phyloP scores from a whole-genome alignment of 139 green algal genomes.

The Chlorella sp. region DNA sequence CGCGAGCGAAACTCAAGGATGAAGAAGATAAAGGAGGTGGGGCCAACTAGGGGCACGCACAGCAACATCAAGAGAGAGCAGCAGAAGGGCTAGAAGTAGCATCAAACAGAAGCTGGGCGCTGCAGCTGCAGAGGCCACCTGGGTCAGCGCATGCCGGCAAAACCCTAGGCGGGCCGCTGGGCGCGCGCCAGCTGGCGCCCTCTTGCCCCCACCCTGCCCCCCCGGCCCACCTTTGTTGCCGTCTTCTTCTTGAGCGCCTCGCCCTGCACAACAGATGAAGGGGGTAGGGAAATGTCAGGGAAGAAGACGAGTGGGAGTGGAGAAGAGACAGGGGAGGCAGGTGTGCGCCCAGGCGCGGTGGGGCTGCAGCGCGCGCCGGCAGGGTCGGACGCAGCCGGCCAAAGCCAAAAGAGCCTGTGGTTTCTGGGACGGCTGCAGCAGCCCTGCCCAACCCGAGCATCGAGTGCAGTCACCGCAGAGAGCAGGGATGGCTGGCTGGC shows the following conservation, averaged over 20 bases:
- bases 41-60: too few species aligned
- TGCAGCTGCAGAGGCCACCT: background rate
- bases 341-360: too few species aligned
- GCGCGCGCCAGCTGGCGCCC: background rate
- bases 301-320: background rate
- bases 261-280: background rate
- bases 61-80: background rate
- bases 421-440: too few species aligned
- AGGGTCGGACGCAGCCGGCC: too few species aligned
- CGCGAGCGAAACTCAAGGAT: too few species aligned
- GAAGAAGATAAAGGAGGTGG: too few species aligned
- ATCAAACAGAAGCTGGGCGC: background rate
- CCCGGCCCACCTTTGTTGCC: background rate
- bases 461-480: too few species aligned
- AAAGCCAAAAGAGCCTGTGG: background rate
- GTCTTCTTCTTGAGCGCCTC: constrained; percentile 12
- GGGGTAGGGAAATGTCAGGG: background rate
- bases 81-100: background rate
- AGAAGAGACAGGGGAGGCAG: background rate
- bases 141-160: background rate
- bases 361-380: background rate
- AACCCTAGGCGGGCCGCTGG: background rate
- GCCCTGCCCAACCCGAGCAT: too few species aligned
- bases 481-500: too few species aligned
- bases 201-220: background rate